Evolutionary conservation across 352 stramenopile species (phyloP), one percentile per base, ranked within the genome.

Genomic region (Globisporangium splendens): DNA sequence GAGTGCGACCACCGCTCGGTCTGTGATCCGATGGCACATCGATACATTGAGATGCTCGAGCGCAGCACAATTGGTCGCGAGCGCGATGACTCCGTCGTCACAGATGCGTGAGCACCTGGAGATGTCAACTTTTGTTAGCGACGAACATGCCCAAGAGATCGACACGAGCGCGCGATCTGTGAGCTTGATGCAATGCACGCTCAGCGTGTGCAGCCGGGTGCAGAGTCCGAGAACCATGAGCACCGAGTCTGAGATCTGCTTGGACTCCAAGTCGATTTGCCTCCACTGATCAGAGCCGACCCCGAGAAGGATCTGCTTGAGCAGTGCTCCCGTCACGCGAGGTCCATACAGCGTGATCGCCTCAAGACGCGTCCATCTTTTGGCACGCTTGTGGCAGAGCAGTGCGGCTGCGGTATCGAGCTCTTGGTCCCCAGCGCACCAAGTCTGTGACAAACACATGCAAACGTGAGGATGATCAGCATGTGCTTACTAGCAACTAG

Each of bases 21-120:
- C 82, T 5, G 88, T 92, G 50, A 96, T 60, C 0, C 79, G 69
- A 49, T 91, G 83, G 49, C 89, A 94, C 72, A 87, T 92, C 43
- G 70, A 81, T 44, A 97, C 56, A 62, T 96, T 80, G 15, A 97
- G 58, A 11, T 69, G 63, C 38, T 66, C 46, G 8, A 97, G 64
- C 8, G 57, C 53, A 0, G 33, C 43, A 51, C 79, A 89, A 54
- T 86, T 67, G n/a, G 43, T 56, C 1, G 73, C 79, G 8, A 97
- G 61, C 1, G 77, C 80, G 14, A 89, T 56, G 35, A 97, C 68
- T 42, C 83, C 83, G 6, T 88, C 81, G 56, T 97, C 90, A 38
- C 73, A 73, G 8, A 97, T 63, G 8, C 86, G 73, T 7, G 74
- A 77, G 59, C 87, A 96, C 17, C 88, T 88, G 0, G 82, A 77